Evolutionary conservation across 768 basidiomycete species (phyloP).

Genomic region (Auricularia cornea): DNA sequence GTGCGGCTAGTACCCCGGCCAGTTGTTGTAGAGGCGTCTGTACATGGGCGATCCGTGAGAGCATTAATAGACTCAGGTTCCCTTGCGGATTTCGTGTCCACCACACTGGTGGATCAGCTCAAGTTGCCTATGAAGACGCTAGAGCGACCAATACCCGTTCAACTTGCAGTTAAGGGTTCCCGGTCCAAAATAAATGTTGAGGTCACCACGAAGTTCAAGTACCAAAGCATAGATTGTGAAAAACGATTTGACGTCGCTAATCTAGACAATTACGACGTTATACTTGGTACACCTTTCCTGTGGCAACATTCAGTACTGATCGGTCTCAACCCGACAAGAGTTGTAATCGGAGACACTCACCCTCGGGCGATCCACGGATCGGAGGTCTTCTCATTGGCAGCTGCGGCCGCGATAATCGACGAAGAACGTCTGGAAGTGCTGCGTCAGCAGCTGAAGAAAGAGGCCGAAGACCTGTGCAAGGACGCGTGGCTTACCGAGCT

Average conservation of each 20-base stretch:
- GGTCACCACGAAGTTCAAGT: conserved; percentile 1
- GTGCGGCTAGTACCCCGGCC: background rate
- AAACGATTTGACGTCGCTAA: conserved; percentile 25
- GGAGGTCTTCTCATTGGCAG: background rate
- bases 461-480: conserved; percentile 20
- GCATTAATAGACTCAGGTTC: background rate
- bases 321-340: conserved; percentile 18
- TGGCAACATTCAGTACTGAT: conserved; percentile 21
- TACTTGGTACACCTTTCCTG: conserved; percentile 30
- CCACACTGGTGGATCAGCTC: background rate
- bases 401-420: background rate
- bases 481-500: conserved; percentile 21
- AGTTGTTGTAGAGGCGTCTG: background rate
- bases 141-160: conserved; percentile 4
- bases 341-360: conserved; percentile 9
- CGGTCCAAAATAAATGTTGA: conserved; percentile 1
- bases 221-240: conserved; percentile 1
- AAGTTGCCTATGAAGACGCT: background rate
- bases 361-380: background rate
- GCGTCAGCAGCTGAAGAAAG: conserved; percentile 12
- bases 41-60: background rate
- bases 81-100: background rate
- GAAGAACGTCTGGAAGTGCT: background rate
- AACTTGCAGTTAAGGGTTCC: conserved; percentile 9
- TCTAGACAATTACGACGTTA: conserved; percentile 27